Evolutionary conservation across 495 filamentous ascomycete species (phyloP), one percentile per base, ranked within the genome.

Genomic region (Talaromyces wortmannii): DNA sequence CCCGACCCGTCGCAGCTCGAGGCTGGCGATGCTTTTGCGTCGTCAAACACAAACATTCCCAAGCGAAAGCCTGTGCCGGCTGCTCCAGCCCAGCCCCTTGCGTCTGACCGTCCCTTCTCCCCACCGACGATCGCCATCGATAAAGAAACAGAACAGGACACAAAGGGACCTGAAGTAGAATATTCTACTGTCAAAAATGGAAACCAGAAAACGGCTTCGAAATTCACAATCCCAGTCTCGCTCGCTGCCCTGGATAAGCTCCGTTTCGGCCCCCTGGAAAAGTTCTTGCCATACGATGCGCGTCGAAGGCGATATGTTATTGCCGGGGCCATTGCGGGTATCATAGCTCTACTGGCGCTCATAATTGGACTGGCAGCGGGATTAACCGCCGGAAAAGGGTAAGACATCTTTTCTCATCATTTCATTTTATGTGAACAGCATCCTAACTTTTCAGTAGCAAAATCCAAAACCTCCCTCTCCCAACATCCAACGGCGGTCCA

Each of bases 331-430:
- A 43, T 75, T n/a, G 61, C 62, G 2, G 62, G 67, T 0, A 16
- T 69, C 15, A 51, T 77, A 5, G 50, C 57, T 18, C 51, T 82
- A 2, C 55, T 84, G 10, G 78, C 72, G 0, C 62, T 86, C 45
- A 76, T 82, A 16, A 71, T 85, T 40, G 80, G 81, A 12, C 71
- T 85, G 18, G 69, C 78, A 10, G 77, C 81, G 36, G 79, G 82
- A 13, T 67, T 84, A 30, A 73, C 72, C 0, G 52, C 55, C 13
- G 59, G 61, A 2, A 60, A 47, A 46, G 64, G 45, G 55, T 57
- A 43, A 60, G 61, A 53, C 15, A 32, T 31, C 18, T 46, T 15
- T 1, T 7, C 36, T 31, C n/a, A 16, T 16, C 4, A 12, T 12
- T 29, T 23, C 4, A 44, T 40, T 60, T 43, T 58, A 58, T 32